Base-by-base conservation (phyloP, 1,284 basidiomycete species). In the Pseudomicrostroma phylloplanum region DNA sequence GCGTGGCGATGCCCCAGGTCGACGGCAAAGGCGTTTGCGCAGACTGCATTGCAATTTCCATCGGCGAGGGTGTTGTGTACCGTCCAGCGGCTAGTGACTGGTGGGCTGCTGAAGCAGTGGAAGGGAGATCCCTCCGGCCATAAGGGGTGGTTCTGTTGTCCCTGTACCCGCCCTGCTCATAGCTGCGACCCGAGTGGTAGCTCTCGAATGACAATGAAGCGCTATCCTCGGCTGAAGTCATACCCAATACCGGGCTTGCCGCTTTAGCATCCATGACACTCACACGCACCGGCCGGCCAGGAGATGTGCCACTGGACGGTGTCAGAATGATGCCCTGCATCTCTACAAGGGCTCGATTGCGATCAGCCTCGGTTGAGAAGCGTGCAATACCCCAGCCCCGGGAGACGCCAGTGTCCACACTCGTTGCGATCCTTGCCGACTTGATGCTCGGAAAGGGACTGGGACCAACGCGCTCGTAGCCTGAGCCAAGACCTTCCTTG, bases 331-430 rank as follows among this genome's bases (percentile, higher is more conserved):
- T 59, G 41, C 65, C 63, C 49, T 77, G 77, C 76, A 79, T 76
- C 55, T 79, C 77, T 11, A 77, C 67, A 26, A 79, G 62, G 6
- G 77, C 77, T 40, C 77, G 68, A 23, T 69, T 67, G 66, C 71
- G 66, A 40, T 79, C 77, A 13, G 64, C 60, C 55, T 71, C 68
- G 13, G 64, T 58, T 1, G 61, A 54, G 46, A 79, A 76, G 11
- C 74, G 72, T 0, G 77, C 75, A 49, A 77, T 76, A 19, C 74
- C 75, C 39, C 72, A 76, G n/a, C 73, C 72, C 1, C 63, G 63
- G 23, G 71, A 67, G 9, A 67, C 70, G n/a, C 66, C 60, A 1
- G 69, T 65, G n/a, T 72, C 71, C 17, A 71, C 65, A 69, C 74
- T 73, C 56, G 30, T 36, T 9, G 30, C 30, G 9, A 74, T 71